Conservation (phyloP, 2,329 filamentous ascomycete genomes). For the Diplodia mutila region DNA sequence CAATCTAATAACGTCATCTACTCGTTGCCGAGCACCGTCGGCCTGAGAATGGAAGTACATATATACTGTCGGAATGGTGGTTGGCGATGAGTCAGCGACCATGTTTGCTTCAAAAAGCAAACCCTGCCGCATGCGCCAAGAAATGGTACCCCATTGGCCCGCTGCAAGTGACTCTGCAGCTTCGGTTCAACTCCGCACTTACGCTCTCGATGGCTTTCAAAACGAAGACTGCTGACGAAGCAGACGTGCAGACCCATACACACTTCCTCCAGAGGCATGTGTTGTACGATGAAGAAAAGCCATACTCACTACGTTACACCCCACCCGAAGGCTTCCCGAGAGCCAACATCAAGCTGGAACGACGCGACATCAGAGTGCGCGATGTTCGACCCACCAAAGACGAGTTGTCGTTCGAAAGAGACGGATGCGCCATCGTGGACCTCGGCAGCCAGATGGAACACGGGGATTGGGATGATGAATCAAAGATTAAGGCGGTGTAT, state of each 20-base stretch:
- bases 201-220: neutral
- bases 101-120: too few relatives aligned
- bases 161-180: too few relatives aligned
- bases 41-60: too few relatives aligned
- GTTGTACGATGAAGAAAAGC: neutral
- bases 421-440: neutral
- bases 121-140: too few relatives aligned
- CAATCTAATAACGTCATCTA: too few relatives aligned
- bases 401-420: neutral
- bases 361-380: neutral
- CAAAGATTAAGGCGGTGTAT: neutral
- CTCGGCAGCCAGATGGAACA: neutral
- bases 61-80: too few relatives aligned
- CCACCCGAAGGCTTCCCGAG: neutral
- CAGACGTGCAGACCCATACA: neutral
- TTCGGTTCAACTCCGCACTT: neutral
- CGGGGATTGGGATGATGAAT: neutral
- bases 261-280: neutral
- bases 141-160: too few relatives aligned
- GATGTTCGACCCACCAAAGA: neutral
- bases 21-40: too few relatives aligned
- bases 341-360: neutral
- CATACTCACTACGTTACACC: neutral
- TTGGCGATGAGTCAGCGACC: too few relatives aligned
- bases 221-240: neutral